Base-by-base conservation (phyloP, 2,329 filamentous ascomycete genomes). In the Ceratocystis ficicola region DNA sequence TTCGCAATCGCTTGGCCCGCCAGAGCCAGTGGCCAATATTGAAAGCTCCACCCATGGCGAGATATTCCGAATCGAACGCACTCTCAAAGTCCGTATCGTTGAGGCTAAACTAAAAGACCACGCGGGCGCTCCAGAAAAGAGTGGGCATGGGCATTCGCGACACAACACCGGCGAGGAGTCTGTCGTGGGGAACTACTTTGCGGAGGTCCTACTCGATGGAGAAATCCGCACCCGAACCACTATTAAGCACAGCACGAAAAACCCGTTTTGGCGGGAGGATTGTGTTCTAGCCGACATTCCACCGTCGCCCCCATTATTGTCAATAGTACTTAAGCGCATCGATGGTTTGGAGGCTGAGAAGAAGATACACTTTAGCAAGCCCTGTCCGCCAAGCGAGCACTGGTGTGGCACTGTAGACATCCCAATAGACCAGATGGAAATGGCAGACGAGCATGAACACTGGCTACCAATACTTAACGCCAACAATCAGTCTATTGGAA, bases 401-500 rank as follows among this genome's bases (percentile, higher is more conserved):
- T 72, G 83, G 1, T 84, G 82, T 69, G 89, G 90, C 1, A 84
- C 86, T 63, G 87, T 96, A n/a, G 90, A 96, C 70, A 83, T 96
- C 36, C 83, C 86, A 22, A 78, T 96, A 6, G 87, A 92, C 67
- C 87, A 91, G 69, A 75, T 96, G 17, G 89, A 93, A 46, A 81
- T 84, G 0, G 87, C 86, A 17, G 87, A 87, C 71, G 88, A 93
- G 66, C 81, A 86, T 44, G 93, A 97, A 74, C 87, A 91, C 71
- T 96, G 92, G 93, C 88, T 90, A 78, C 87, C 86, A 17, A 84
- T 96, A 25, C 76, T 86, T 62, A 90, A 96, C 71, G 86, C 88
- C 69, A 85, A 83, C 69, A 85, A 89, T 68, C 87, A 91, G 70
- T 79, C 81, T 0, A 83, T 95, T 62, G 93, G 92, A 32, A 90